phyloP scores from a whole-genome alignment of 306 rosid genomes.

The Prunus mira region DNA sequence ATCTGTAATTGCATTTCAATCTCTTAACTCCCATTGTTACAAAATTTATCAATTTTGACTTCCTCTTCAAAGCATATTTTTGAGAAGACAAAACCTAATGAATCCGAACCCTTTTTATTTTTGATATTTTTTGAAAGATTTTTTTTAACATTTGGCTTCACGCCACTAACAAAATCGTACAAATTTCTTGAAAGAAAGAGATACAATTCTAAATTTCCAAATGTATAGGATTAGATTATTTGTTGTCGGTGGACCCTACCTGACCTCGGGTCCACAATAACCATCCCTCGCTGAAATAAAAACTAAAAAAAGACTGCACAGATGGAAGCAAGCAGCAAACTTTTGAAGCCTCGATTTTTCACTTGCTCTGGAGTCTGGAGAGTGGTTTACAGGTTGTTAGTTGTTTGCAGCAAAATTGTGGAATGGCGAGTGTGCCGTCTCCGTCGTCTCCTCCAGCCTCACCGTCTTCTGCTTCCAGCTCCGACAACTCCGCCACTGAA shows the following conservation, averaged over 20 bases:
- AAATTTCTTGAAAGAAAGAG: too few relatives aligned
- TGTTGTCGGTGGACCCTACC: neutral
- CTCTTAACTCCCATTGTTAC: neutral
- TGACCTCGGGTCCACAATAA: neutral
- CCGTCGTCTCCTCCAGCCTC: conserved; percentile 27
- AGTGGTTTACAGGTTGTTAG: neutral
- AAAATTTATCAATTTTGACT: neutral
- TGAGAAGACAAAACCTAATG: neutral
- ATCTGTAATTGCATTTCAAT: too few relatives aligned
- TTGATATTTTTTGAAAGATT: too few relatives aligned
- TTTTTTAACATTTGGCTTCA: too few relatives aligned
- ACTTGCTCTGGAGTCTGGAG: neutral
- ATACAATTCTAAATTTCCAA: neutral
- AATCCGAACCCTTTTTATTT: neutral
- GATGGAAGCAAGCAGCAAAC: neutral
- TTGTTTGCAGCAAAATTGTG: neutral
- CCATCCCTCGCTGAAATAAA: neutral
- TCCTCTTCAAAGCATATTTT: neutral
- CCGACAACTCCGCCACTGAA: conserved; percentile 36
- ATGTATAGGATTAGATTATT: neutral
- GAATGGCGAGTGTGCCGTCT: conserved; percentile 45
- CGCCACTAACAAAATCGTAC: too few relatives aligned
- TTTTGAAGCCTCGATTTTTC: neutral
- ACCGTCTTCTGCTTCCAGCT: conserved; percentile 44
- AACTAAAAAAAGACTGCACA: neutral